Evolutionary conservation across 352 stramenopile species (phyloP), one percentile per base, ranked within the genome.

Genomic region (Phytopythium oedochilum): DNA sequence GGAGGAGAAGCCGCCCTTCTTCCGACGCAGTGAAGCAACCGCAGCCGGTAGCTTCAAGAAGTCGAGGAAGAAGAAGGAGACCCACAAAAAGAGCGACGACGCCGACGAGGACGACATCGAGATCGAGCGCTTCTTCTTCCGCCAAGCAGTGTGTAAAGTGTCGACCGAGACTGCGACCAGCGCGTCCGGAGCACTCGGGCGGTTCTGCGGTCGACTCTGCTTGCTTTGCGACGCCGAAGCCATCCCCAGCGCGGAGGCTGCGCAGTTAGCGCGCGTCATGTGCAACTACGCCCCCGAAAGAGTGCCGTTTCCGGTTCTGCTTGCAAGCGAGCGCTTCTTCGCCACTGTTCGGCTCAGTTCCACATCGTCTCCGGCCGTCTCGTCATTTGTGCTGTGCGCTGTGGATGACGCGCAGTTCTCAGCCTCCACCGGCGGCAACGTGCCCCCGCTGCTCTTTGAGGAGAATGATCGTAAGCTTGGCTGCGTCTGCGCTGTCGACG

Each of bases 121-220:
- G 32, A 75, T 86, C 38, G 79, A 89, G 60, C 71, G 54, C 20
- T 89, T 86, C 31, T 51, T 71, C 55, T 89, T 86, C 53, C 79
- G 76, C 55, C 79, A 81, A 32, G 76, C 76, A 2, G 72, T 86
- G 40, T 83, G 65, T 40, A 87, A 89, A 42, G 52, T 89, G 34
- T 66, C 74, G 7, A 82, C 72, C 7, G 46, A 63, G 15, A 68
- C 43, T 1, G 49, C 49, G 8, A 42, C 66, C 11, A 71, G 76
- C 57, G 76, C 71, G 31, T 75, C 76, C 0, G 76, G 72, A 0
- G 59, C 86, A 1, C 54, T 89, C 20, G 78, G 76, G 2, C 53
- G 61, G 1, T 89, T 86, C 54, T 70, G 63, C 20, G 59, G 65
- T 23, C 61, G 71, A 14, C 59, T 89, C 15, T 88, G 76, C 23